phyloP scores from a whole-genome alignment of 805 yeast species.

The Lipomyces yamadae region DNA sequence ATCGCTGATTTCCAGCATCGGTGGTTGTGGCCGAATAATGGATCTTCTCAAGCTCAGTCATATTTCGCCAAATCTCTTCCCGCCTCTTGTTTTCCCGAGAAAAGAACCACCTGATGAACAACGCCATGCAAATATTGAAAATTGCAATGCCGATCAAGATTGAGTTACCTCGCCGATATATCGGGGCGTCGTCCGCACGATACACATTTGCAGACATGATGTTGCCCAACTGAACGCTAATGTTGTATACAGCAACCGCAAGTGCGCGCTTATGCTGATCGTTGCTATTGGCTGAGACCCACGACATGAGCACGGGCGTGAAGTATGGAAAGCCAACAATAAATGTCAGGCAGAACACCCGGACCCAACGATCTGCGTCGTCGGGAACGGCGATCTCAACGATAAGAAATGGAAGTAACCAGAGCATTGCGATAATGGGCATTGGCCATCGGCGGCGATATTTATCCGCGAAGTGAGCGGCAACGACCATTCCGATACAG shows the following conservation, averaged over 20 bases:
- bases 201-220: slow-evolving; percentile 64
- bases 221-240: slow-evolving; percentile 63
- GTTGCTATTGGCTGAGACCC: slow-evolving; percentile 66
- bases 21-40: slow-evolving; percentile 53
- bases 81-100: slow-evolving; percentile 43
- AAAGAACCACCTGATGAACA: slow-evolving; percentile 42
- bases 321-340: slow-evolving; percentile 34
- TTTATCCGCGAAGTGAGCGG: slow-evolving; percentile 33
- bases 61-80: slow-evolving; percentile 55
- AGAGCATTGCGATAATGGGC: slow-evolving; percentile 32
- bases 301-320: slow-evolving; percentile 56
- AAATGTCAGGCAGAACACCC: slow-evolving; percentile 33
- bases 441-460: slow-evolving; percentile 31
- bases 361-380: slow-evolving; percentile 22
- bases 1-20: slow-evolving; percentile 61
- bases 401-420: slow-evolving; percentile 33
- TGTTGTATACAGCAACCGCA: slow-evolving; percentile 66
- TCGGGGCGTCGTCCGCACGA: slow-evolving; percentile 60
- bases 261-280: slow-evolving; percentile 66
- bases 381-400: slow-evolving; percentile 29
- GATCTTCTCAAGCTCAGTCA: slow-evolving; percentile 56
- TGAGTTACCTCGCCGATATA: slow-evolving; percentile 63
- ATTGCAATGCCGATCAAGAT: slow-evolving; percentile 26
- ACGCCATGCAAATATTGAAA: slow-evolving; percentile 27
- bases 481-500: slow-evolving; percentile 41